Base-by-base conservation (phyloP, 495 filamentous ascomycete genomes). In the Annulohypoxylon stygium region DNA sequence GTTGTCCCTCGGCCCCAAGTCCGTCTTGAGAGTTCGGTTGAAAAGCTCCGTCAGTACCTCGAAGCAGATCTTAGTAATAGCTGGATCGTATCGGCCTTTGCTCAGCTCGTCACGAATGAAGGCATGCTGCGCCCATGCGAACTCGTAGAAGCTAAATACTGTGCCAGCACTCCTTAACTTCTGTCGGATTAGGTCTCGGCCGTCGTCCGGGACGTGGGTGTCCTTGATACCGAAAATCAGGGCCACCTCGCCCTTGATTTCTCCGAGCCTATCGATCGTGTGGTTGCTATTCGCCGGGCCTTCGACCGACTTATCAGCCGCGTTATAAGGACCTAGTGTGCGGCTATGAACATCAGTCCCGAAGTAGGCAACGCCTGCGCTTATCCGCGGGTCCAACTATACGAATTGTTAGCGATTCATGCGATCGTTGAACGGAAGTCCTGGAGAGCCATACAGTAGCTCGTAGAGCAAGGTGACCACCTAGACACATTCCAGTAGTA, bases 91-190 rank as follows among this genome's bases (percentile, higher is more conserved):
- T 11, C 95, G 87, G 4, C 94, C 94, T 83, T 97, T 98, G 77
- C 91, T 94, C 51, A 95, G 84, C 81, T 98, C 95, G 76, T 97
- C 95, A n/a, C 95, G 88, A 76, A 98, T 97, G 75, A 98, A 98
- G 0, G 94, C 93, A 84, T 97, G 95, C 78, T 98, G 95, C 20
- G 95, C 93, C 88, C 93, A 94, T 16, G 95, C 92, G 66, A 91
- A 87, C 79, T 98, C 95, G 80, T 97, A 95, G 74, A 91, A 97
- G 77, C 90, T 90, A 75, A 96, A 97, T 8, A 86, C 81, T 2
- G 90, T 88, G 2, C 92, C 92, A 36, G 89, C 87, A 9, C 92
- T 92, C 73, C 94, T 88, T 71, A 98, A 84, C 43, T 92, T 95
- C 76, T 90, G 88, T 50, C 95, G 87, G 76, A 98, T 96, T 67